Conservation (phyloP, 257 asterid genomes). For the Petunia secreta region DNA sequence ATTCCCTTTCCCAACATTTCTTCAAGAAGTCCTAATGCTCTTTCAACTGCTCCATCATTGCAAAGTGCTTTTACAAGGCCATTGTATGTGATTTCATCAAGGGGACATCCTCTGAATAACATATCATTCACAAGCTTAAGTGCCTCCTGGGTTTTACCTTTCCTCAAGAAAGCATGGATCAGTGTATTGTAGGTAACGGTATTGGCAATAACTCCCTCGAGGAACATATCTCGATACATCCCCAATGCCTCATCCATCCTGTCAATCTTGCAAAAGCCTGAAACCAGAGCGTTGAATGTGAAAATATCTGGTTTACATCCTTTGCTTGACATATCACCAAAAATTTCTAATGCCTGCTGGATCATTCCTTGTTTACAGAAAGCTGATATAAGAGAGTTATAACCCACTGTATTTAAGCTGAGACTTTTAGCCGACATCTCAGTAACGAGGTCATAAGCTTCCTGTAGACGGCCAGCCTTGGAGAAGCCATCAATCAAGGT, state of each 20-base stretch:
- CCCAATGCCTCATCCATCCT: slow-evolving; percentile 65
- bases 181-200: slow-evolving; percentile 74
- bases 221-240: slow-evolving; percentile 67
- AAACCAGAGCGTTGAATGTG: slow-evolving; percentile 69
- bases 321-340: slow-evolving; percentile 46
- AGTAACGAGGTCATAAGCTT: slow-evolving; percentile 52
- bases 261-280: slow-evolving; percentile 60
- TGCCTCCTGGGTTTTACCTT: slow-evolving; percentile 56
- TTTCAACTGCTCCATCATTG: slow-evolving; percentile 62
- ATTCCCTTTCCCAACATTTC: slow-evolving; percentile 75
- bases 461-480: slow-evolving; percentile 57
- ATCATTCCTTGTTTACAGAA: slow-evolving; percentile 63
- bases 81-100: slow-evolving; percentile 68
- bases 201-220: slow-evolving; percentile 79
- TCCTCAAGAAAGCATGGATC: slow-evolving; percentile 64
- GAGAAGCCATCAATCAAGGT: slow-evolving; percentile 73
- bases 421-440: slow-evolving; percentile 70
- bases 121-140: slow-evolving; percentile 72
- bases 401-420: slow-evolving; percentile 68
- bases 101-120: slow-evolving; percentile 69
- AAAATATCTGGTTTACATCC: slow-evolving; percentile 73
- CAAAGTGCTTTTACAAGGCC: slow-evolving; percentile 76
- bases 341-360: slow-evolving; percentile 56
- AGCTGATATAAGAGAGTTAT: slow-evolving; percentile 74
- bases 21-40: slow-evolving; percentile 66